Base-by-base conservation (phyloP, 805 yeast species). In the Ogataea sp. region DNA sequence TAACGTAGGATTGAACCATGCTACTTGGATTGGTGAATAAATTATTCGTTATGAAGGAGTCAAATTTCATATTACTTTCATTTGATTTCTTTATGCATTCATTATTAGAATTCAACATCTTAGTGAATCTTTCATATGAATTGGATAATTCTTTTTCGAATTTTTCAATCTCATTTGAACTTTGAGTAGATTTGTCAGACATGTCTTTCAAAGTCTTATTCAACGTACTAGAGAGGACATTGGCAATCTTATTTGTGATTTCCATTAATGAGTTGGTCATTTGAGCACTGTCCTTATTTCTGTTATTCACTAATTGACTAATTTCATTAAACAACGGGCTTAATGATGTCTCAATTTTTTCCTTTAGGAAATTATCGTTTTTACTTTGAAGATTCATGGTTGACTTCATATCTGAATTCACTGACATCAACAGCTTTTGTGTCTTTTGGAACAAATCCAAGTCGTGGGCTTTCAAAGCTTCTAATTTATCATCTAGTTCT, bases 361-460 rank as follows among this genome's bases (percentile, higher is more conserved):
- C 37, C 4, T 40, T 40, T 15, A 56, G 39, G 20, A 46, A 48
- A 9, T 24, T 20, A 9, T 44, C 46, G 13, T 39, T 41, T 4
- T 43, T 37, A 9, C 18, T 30, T 18, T 51, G 53, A 14, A 47
- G n/a, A n/a, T n/a, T n/a, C n/a, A n/a, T 50, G 4, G 46, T 39
- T 29, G 52, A 44, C 34, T 61, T 25, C 13, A 63, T 35, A 28
- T 62, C 62, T 4, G 42, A 39, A 36, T 56, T 57, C 34, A 60
- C 52, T 4, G 50, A 42, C 20, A 52, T 52, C n/a, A 63, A 48
- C 2, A 62, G 43, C 21, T 38, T 38, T 32, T 39, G 38, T 6
- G 49, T 39, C 4, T 38, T 36, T 7, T 28, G 25, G 8, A 37
- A 18, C 29, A 41, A 14, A 6, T 21, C 20, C 11, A 30, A 27